Base-by-base conservation (phyloP, 2,329 filamentous ascomycete genomes). In the Fusarium robinianum region DNA sequence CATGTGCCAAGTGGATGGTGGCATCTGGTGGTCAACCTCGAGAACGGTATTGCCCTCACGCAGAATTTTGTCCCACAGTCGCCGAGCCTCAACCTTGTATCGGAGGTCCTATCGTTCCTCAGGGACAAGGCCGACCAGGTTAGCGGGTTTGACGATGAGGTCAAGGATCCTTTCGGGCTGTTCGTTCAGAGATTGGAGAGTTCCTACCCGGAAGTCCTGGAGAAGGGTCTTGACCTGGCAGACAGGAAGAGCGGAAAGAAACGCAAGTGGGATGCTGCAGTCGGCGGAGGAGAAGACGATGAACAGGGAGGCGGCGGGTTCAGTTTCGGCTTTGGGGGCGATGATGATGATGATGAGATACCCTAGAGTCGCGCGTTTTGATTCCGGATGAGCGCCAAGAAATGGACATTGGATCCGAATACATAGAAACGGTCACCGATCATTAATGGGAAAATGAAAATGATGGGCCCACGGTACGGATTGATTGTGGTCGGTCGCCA, bases 1-100 rank as follows among this genome's bases (percentile, higher is more conserved):
- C 89, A 96, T 64, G 92, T 97, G 5, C 92, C 94, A 0, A 90
- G 86, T 37, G 91, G 92, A 5, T 97, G 92, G 92, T 97, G 94
- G 84, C 92, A 97, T 73, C 74, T 97, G 21, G 94, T 97, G 8
- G 84, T 97, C 31, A 97, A 97, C 63, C 72, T 96, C 2, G 87
- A 90, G 57, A 78, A 81, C 9, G 87, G 88, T 29, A 87, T 97
- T 52, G 94, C 92, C 4, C 78, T 97, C 53, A 97, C 92, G 6
- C 92, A 97, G 66, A 97, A 97, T 65, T 96, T 97, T 63, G 88
- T 97, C 9, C 91, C 94, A 25, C 73, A 73, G 49, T 83, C 82
- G 4, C 64, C 66, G 4, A 67, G 58, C 29, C 53, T 72, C 11
- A 65, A 68, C 21, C 86, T 92, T 60, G 70, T 96, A 2, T 74